Evolutionary conservation across 1,139 yeast genomes (phyloP).

Genomic region (Blastobotrys malaysiensis): DNA sequence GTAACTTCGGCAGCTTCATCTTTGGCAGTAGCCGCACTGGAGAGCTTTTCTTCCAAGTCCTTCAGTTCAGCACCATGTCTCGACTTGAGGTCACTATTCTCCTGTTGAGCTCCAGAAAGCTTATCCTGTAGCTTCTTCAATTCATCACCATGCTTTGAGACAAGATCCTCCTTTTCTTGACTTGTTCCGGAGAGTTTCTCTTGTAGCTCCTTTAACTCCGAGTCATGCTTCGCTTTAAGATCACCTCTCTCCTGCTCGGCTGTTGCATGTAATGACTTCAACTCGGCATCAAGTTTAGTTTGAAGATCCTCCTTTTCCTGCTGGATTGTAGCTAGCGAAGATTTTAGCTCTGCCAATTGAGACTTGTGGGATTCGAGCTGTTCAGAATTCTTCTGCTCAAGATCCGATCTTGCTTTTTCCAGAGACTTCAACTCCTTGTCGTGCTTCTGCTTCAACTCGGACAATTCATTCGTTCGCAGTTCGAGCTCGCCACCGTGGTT

Average conservation of each 20-base stretch:
- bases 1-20: not conserved
- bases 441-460: not conserved
- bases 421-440: not conserved
- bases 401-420: conserved; percentile 1
- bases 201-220: not conserved
- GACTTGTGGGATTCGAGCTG: conserved; percentile 26
- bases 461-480: not conserved
- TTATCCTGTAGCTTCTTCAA: not conserved
- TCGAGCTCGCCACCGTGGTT: conserved; percentile 4
- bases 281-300: conserved; percentile 38
- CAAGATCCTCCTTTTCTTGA: not conserved
- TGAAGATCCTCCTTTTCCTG: conserved; percentile 39
- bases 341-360: conserved; percentile 33
- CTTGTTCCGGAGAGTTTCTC: too few species aligned
- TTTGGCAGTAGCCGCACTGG: conserved; percentile 6
- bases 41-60: conserved; percentile 8
- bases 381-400: conserved; percentile 2
- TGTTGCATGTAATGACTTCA: not conserved
- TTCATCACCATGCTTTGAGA: not conserved
- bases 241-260: not conserved
- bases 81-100: conserved; percentile 5
- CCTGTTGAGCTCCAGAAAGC: not conserved
- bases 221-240: not conserved
- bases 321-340: conserved; percentile 9
- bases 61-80: conserved; percentile 11